Percentiles rank a stretch among this genome's conserved stretches.
These are phyloP conservation scores for Amaranthus palmeri DNA, from an alignment of 148 eudicot species.

Conservation along the genomic window DNA sequence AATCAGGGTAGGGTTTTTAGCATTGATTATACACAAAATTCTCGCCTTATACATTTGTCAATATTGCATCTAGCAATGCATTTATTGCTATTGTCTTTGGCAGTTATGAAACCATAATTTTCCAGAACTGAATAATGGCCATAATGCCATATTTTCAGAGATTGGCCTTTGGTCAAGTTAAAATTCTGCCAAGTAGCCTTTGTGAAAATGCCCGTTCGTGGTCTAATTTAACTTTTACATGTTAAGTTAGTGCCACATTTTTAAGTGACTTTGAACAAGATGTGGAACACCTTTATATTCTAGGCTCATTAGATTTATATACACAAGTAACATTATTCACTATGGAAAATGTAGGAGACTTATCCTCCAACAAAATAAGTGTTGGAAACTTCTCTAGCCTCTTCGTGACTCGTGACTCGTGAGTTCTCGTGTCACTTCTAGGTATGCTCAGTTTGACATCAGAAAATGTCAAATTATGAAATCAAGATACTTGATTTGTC, in stretches of 20 bases:
- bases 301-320: too few species aligned
- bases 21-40: not conserved
- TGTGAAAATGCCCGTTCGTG: not conserved
- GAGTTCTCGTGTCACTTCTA: too few species aligned
- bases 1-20: conserved; percentile 20
- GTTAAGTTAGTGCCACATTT: too few species aligned
- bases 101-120: not conserved
- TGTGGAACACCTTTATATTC: too few species aligned
- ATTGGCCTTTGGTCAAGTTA: not conserved
- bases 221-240: not conserved
- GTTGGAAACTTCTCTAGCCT: too few species aligned
- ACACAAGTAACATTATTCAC: too few species aligned
- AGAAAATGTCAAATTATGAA: not conserved
- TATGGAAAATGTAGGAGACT: too few species aligned
- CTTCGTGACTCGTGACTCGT: too few species aligned
- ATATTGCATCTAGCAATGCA: not conserved
- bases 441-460: not conserved
- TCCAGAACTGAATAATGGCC: not conserved
- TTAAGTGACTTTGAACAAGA: too few species aligned
- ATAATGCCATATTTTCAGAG: not conserved
- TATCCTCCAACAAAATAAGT: too few species aligned
- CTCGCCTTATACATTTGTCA: not conserved
- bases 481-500: not conserved
- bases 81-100: not conserved
- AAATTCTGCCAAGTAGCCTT: too few species aligned